Evolutionary conservation across 2,329 filamentous ascomycete species (phyloP), one percentile per base, ranked within the genome.

Genomic region (Rhynchosporium secalis): DNA sequence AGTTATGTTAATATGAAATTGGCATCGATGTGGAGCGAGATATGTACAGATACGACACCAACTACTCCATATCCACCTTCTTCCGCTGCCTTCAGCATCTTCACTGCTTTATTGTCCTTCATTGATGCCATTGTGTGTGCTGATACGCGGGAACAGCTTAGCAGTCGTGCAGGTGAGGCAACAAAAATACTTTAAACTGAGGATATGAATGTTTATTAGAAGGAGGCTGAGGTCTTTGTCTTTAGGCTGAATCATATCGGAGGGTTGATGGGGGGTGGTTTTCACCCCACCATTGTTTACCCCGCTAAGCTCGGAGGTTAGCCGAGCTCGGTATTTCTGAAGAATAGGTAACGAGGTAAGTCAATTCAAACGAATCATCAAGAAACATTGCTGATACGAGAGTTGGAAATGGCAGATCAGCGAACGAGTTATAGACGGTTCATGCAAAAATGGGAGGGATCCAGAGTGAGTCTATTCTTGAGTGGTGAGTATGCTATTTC

Each of bases 11-110:
- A 46, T 31, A 38, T 13, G 3, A 12, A 55, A 6, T 20, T 15
- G 13, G 6, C 26, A 20, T n/a, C 15, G 20, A 43, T n/a, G n/a
- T 8, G n/a, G 10, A 26, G 20, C n/a, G 10, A 7, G 29, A 49
- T 8, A 63, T 60, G 9, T 64, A 72, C 70, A 61, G 83, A 78
- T 76, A 86, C 74, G 72, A 82, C 68, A 74, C 80, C 70, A 12
- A 78, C 70, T 9, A 87, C 79, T 56, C 81, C 85, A 68, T 87
- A 87, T 56, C 79, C 77, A 62, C 81, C 80, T 56, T 76, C 73
- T 62, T 81, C 77, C 15, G 84, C 83, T 43, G 80, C 80, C 58
- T 68, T 78, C 71, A 66, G 78, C 64, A 68, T 68, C 54, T 61
- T 62, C 3, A 68, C 78, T 66, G 75, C 76, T 70, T 79, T 80